These are phyloP conservation scores for Debaryomyces psychrophilus DNA, from an alignment of 1,139 yeast genomes.

Conservation along the genomic window DNA sequence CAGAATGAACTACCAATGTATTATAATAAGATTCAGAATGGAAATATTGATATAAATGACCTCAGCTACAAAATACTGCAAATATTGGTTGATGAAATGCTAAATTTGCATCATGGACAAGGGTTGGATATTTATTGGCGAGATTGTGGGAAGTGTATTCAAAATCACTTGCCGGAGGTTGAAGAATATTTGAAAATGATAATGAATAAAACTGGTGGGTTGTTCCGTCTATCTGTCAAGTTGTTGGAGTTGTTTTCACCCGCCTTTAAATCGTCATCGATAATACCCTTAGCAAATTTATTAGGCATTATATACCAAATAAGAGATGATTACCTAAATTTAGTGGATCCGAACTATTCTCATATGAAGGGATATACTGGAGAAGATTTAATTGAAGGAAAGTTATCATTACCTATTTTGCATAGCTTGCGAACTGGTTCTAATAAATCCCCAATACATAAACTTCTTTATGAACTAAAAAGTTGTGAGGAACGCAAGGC, in stretches of 20 bases:
- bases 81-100: conserved; percentile 67
- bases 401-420: conserved; percentile 80
- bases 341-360: conserved; percentile 54
- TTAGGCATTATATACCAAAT: conserved; percentile 83
- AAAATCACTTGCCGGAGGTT: conserved; percentile 59
- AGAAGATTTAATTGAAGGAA: conserved; percentile 89
- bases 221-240: conserved; percentile 72
- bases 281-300: conserved; percentile 70
- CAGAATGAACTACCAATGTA: conserved; percentile 23
- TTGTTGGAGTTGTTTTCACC: conserved; percentile 51
- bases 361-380: conserved; percentile 74
- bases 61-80: conserved; percentile 17
- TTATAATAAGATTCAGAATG: not conserved
- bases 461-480: conserved; percentile 23
- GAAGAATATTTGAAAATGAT: conserved; percentile 79
- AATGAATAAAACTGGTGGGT: conserved; percentile 85
- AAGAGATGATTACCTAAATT: conserved; percentile 76
- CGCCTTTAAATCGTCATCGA: conserved; percentile 15
- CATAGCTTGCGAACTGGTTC: conserved; percentile 43
- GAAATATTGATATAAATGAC: conserved; percentile 7
- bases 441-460: conserved; percentile 28
- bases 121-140: conserved; percentile 90
- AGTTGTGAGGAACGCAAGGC: conserved; percentile 23
- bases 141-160: conserved; percentile 42
- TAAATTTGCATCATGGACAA: conserved; percentile 84